Percentiles rank a stretch among this genome's conserved stretches.
These are phyloP conservation scores for Phytopythium sindhum DNA, from an alignment of 352 stramenopile genomes.

Conservation along the genomic window DNA sequence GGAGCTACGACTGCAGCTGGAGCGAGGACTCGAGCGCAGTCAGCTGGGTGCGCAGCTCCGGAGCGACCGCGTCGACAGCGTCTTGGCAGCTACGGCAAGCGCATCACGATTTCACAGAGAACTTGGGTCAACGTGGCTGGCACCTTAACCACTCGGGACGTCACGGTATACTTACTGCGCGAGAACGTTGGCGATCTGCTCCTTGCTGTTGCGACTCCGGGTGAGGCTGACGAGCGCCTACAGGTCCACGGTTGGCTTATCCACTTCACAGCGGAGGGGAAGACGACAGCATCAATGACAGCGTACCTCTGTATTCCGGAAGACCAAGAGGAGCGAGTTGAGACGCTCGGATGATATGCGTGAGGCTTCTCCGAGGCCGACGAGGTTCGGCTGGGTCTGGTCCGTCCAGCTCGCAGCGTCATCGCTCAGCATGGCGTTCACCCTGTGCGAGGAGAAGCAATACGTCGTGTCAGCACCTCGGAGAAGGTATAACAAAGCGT, in stretches of 20 bases:
- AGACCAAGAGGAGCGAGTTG: neutral
- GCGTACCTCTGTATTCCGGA: neutral
- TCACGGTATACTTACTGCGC: neutral
- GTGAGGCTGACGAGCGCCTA: neutral
- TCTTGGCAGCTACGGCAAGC: constrained; percentile 1
- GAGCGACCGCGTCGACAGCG: neutral
- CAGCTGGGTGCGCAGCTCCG: constrained; percentile 6
- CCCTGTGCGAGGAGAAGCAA: neutral
- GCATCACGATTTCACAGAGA: neutral
- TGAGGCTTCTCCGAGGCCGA: constrained; percentile 1
- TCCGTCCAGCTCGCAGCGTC: neutral
- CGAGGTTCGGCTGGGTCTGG: neutral
- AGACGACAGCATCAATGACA: neutral
- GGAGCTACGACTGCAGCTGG: neutral
- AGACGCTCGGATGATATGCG: neutral
- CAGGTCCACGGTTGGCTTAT: neutral
- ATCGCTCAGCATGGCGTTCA: constrained; percentile 1
- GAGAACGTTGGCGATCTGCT: constrained; percentile 4
- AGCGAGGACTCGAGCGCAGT: constrained; percentile 5
- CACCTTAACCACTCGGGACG: neutral
- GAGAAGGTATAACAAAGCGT: too few species aligned
- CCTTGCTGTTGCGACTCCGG: neutral
- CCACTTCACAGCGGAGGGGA: neutral
- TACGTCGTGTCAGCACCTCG: neutral
- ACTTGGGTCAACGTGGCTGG: neutral